Evolutionary conservation across 2,329 filamentous ascomycete genomes (phyloP).

Genomic region (Arthrocladium fulminans): DNA sequence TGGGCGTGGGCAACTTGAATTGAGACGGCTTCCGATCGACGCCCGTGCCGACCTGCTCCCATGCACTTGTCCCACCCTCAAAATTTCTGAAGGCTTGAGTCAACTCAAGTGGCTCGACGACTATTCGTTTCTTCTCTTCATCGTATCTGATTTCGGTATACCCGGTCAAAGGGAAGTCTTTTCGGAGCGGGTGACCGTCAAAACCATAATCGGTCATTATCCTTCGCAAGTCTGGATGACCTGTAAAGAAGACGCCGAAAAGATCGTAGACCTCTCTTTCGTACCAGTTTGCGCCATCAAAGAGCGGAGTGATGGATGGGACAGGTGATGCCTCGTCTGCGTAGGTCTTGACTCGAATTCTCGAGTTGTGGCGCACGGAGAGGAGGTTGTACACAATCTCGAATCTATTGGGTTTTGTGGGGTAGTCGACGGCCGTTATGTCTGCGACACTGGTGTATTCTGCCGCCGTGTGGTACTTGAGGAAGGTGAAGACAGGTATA

Average conservation of each 20-base stretch:
- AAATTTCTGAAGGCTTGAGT: constrained; percentile 99
- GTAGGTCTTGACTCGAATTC: constrained; percentile 97
- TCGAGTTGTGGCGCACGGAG: constrained; percentile 89
- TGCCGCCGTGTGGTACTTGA: constrained; percentile 95
- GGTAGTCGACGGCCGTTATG: constrained; percentile 92
- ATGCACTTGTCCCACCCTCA: constrained; percentile 70
- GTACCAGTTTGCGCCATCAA: constrained; percentile 96
- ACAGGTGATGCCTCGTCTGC: constrained; percentile 92
- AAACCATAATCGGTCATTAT: constrained; percentile 99
- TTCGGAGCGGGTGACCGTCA: constrained; percentile 91
- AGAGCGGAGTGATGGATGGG: constrained; percentile 75
- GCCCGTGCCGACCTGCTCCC: constrained; percentile 63
- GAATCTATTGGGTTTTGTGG: constrained; percentile 89
- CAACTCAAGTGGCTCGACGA: constrained; percentile 93
- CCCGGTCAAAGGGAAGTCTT: constrained; percentile 95
- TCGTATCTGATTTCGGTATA: constrained; percentile 98
- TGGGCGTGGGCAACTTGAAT: constrained; percentile 92
- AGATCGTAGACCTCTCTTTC: constrained; percentile 96
- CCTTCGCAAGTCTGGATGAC: constrained; percentile 86
- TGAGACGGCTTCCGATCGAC: constrained; percentile 69
- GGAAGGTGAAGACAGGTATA: constrained; percentile 83
- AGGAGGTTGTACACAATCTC: constrained; percentile 97
- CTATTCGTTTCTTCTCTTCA: constrained; percentile 99
- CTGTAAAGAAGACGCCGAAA: constrained; percentile 93
- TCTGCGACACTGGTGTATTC: constrained; percentile 91